Percentiles rank a stretch among this genome's conserved stretches.
Evolutionary conservation across 805 yeast species (phyloP).

Genomic region (Candida orba): DNA sequence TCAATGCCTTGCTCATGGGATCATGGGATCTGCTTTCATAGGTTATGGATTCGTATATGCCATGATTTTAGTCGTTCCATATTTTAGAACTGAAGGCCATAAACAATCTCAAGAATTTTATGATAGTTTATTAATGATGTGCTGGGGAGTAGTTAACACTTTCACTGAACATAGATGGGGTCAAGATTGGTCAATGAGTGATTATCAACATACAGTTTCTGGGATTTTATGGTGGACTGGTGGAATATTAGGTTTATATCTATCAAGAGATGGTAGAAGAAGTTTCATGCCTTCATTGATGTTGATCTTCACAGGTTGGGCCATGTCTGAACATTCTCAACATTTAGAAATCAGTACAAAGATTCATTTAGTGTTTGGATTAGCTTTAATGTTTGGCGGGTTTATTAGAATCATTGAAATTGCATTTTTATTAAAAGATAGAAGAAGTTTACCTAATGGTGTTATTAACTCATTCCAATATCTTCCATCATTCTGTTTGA

Average conservation of each 20-base stretch:
- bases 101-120: conserved; percentile 73
- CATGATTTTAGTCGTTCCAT: conserved; percentile 62
- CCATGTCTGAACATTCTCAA: conserved; percentile 89
- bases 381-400: conserved; percentile 75
- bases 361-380: conserved; percentile 83
- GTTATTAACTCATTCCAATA: conserved; percentile 70
- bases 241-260: conserved; percentile 76
- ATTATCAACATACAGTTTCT: conserved; percentile 93
- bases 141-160: conserved; percentile 91
- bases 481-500: conserved; percentile 73
- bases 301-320: conserved; percentile 84
- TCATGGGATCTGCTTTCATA: conserved; percentile 89
- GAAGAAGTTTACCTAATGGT: conserved; percentile 32
- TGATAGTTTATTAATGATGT: conserved; percentile 72
- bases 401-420: conserved; percentile 70
- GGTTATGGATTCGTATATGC: conserved; percentile 68
- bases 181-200: conserved; percentile 87
- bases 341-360: conserved; percentile 69
- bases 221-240: conserved; percentile 97
- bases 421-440: conserved; percentile 64
- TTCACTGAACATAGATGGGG: conserved; percentile 98
- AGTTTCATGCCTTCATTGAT: conserved; percentile 76
- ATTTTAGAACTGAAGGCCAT: conserved; percentile 52
- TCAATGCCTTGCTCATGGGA: conserved; percentile 94
- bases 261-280: conserved; percentile 62